Percentiles rank a stretch among this genome's conserved stretches.
Evolutionary conservation across 1,284 basidiomycete species (phyloP).

Genomic region (Rugosomyces carneus): DNA sequence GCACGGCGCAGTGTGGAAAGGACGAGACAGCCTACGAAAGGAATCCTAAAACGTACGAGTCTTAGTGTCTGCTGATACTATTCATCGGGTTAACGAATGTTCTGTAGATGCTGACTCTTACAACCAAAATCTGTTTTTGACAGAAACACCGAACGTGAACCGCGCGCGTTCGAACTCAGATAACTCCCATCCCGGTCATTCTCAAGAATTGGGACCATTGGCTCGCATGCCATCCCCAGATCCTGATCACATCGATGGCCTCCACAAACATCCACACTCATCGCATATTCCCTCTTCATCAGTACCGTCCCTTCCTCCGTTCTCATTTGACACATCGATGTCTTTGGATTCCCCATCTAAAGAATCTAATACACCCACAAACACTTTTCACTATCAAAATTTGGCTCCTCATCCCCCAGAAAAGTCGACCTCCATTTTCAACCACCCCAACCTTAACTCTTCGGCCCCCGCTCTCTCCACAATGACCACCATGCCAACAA

Average conservation of each 20-base stretch:
- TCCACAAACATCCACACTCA: constrained; percentile 61
- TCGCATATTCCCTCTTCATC: constrained; percentile 25
- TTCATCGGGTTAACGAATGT: constrained; percentile 18
- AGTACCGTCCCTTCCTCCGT: constrained; percentile 47
- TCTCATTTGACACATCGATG: constrained; percentile 49
- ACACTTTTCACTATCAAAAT: constrained; percentile 18
- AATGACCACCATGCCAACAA: constrained; percentile 38
- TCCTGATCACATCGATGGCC: constrained; percentile 81
- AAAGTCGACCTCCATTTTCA: constrained; percentile 45
- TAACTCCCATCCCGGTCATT: constrained; percentile 49
- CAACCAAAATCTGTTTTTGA: constrained; percentile 49
- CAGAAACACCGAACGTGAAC: constrained; percentile 38
- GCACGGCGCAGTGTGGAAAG: constrained; percentile 62
- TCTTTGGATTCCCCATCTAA: constrained; percentile 29
- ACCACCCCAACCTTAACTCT: constrained; percentile 75
- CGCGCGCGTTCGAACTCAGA: constrained; percentile 77
- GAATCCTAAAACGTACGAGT: constrained; percentile 85
- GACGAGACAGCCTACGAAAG: constrained; percentile 63
- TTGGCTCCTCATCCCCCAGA: constrained; percentile 21
- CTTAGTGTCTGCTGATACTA: constrained; percentile 6
- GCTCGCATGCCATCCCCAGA: constrained; percentile 75
- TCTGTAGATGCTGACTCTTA: constrained; percentile 55
- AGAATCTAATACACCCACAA: constrained; percentile 29
- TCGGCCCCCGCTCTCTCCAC: constrained; percentile 83
- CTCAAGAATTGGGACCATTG: constrained; percentile 61